Percentiles rank a stretch among this genome's conserved stretches.
These are phyloP conservation scores for Stephanodiscus triporus DNA, from an alignment of 108 stramenopile genomes.

Conservation along the genomic window DNA sequence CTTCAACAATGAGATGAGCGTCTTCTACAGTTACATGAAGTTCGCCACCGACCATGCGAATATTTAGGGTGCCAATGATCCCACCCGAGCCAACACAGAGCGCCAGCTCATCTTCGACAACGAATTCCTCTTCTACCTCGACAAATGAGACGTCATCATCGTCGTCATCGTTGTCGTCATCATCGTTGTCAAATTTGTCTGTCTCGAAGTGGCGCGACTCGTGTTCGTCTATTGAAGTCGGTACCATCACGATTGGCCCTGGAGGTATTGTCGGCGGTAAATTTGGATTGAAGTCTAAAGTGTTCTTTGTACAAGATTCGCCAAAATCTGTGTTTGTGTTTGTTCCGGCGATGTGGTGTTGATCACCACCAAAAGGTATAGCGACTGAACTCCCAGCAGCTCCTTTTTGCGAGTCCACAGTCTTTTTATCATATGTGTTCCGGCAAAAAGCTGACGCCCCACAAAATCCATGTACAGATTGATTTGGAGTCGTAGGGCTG, in stretches of 20 bases:
- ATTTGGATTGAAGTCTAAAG: background rate
- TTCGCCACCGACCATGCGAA: slow-evolving; percentile 67
- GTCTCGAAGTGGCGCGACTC: background rate
- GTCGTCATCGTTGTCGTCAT: slow-evolving; percentile 37
- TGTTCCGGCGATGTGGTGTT: background rate
- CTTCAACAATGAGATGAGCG: slow-evolving; percentile 74
- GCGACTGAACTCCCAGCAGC: background rate
- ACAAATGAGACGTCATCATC: slow-evolving; percentile 54
- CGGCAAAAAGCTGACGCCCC: slow-evolving; percentile 26
- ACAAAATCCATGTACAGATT: slow-evolving; percentile 27
- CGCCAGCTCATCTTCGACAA: slow-evolving; percentile 47
- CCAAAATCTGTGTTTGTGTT: background rate
- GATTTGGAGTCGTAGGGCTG: slow-evolving; percentile 31
- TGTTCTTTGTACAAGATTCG: slow-evolving; percentile 2
- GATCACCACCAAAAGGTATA: background rate
- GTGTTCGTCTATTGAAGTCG: background rate
- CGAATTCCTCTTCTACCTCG: slow-evolving; percentile 53
- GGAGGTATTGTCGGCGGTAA: background rate
- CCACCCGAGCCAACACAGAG: slow-evolving; percentile 74
- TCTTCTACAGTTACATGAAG: slow-evolving; percentile 80
- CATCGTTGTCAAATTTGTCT: slow-evolving; percentile 15
- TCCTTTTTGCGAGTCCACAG: background rate
- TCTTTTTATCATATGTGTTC: background rate
- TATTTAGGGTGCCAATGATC: slow-evolving; percentile 71
- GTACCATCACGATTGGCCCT: background rate